Evolutionary conservation across 2,329 filamentous ascomycete species (phyloP).

Genomic region (Colletotrichum horii): DNA sequence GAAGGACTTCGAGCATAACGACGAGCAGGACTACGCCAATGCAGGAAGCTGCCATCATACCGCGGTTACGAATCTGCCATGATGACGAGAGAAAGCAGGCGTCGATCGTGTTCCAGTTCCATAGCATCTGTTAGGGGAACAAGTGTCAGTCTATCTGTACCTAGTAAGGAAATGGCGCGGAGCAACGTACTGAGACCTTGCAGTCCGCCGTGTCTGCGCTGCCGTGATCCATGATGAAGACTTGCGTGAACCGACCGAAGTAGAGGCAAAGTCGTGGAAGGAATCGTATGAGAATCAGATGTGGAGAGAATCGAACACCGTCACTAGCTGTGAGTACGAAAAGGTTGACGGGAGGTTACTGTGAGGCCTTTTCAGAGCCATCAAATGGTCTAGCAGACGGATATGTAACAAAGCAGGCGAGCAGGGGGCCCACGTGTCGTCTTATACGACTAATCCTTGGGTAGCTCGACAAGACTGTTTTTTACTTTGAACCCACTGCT

Average conservation of each 20-base stretch:
- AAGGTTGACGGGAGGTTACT: not conserved
- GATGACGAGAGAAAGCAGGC: slow-evolving; percentile 2
- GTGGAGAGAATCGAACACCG: not conserved
- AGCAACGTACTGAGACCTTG: slow-evolving; percentile 32
- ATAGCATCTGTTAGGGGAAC: not conserved
- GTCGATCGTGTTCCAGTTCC: slow-evolving; percentile 14
- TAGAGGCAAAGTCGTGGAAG: not conserved
- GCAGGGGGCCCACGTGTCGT: not conserved
- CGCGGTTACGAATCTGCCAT: slow-evolving; percentile 4
- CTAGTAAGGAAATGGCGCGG: not conserved
- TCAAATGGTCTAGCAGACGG: not conserved
- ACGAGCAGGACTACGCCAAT: slow-evolving; percentile 2
- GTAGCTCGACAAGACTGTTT: not conserved
- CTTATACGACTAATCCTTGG: not conserved
- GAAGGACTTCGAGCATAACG: not conserved
- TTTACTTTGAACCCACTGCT: not conserved
- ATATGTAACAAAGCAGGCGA: rapidly evolving
- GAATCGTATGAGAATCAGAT: not conserved
- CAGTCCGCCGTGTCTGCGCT: slow-evolving; percentile 26
- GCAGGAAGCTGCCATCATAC: slow-evolving; percentile 13
- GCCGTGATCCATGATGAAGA: slow-evolving; percentile 16
- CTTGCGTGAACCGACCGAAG: not conserved
- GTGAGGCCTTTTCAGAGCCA: not conserved
- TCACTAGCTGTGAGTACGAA: not conserved
- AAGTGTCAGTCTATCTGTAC: not conserved